A percentile compares a stretch with the other conserved stretches of the same genome.
Conservation (phyloP, 805 yeast genomes). For the Saturnispora sanitii region DNA sequence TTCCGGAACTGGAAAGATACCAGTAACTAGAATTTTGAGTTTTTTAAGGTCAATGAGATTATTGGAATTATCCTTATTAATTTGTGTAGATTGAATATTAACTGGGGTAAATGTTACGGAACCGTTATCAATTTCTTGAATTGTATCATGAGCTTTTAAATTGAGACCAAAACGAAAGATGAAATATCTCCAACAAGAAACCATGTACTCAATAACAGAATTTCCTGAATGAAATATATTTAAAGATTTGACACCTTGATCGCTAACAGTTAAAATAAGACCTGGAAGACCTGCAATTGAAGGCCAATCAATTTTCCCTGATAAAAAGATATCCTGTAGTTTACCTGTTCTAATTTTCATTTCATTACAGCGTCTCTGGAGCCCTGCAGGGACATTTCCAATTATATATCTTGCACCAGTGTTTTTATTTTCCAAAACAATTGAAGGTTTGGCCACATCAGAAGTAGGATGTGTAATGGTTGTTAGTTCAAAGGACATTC, state of each 20-base stretch:
- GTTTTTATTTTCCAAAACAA: constrained; percentile 39
- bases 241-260: constrained; percentile 54
- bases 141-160: constrained; percentile 24
- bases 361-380: constrained; percentile 66
- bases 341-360: constrained; percentile 47
- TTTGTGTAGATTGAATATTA: constrained; percentile 11
- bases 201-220: constrained; percentile 40
- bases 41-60: constrained; percentile 6
- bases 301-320: constrained; percentile 72
- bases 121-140: constrained; percentile 6
- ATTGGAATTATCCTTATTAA: not conserved
- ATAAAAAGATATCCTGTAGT: constrained; percentile 56
- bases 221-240: constrained; percentile 44
- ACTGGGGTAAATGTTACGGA: constrained; percentile 18
- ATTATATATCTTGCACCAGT: constrained; percentile 52
- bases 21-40: constrained; percentile 6
- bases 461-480: constrained; percentile 53
- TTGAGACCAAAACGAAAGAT: constrained; percentile 69
- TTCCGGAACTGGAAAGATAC: constrained; percentile 20
- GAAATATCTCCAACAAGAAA: constrained; percentile 79
- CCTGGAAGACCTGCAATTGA: constrained; percentile 94
- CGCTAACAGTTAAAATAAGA: constrained; percentile 67
- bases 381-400: constrained; percentile 80
- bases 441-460: constrained; percentile 48
- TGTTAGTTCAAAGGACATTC: constrained; percentile 37